Evolutionary conservation across 2,329 filamentous ascomycete genomes (phyloP).

Genomic region (Fusarium bulbicola): DNA sequence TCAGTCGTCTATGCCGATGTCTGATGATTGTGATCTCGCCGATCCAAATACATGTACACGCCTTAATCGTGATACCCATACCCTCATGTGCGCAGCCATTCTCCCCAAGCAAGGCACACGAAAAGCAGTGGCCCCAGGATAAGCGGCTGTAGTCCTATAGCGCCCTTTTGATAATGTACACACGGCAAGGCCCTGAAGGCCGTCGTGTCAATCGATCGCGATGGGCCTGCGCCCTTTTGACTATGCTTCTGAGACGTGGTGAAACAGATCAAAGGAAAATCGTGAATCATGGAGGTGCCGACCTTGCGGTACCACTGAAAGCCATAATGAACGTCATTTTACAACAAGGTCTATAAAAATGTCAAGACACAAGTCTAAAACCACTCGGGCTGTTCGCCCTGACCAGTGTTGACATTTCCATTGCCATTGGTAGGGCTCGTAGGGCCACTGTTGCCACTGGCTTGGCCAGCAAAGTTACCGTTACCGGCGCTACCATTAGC

Average conservation of each 20-base stretch:
- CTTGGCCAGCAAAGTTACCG: constrained; percentile 11
- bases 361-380: constrained; percentile 46
- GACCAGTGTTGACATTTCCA: constrained; percentile 26
- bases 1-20: constrained; percentile 44
- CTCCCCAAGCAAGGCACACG: constrained; percentile 22
- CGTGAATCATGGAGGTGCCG: constrained; percentile 54
- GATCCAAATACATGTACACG: constrained; percentile 49
- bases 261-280: constrained; percentile 51
- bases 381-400: constrained; percentile 51
- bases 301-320: constrained; percentile 45
- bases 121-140: constrained; percentile 25
- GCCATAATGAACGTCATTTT: constrained; percentile 44
- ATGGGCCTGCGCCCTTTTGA: constrained; percentile 38
- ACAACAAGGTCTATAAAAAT: constrained; percentile 45
- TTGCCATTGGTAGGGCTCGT: constrained; percentile 20
- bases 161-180: constrained; percentile 49
- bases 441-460: constrained; percentile 27
- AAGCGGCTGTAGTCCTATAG: constrained; percentile 37
- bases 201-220: constrained; percentile 42
- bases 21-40: constrained; percentile 36
- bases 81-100: constrained; percentile 19
- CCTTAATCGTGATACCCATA: constrained; percentile 31
- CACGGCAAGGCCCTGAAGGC: constrained; percentile 41
- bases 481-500: constrained; percentile 4
- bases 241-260: constrained; percentile 41